Evolutionary conservation across 768 basidiomycete species (phyloP).

Genomic region (Termitomyces sp.): DNA sequence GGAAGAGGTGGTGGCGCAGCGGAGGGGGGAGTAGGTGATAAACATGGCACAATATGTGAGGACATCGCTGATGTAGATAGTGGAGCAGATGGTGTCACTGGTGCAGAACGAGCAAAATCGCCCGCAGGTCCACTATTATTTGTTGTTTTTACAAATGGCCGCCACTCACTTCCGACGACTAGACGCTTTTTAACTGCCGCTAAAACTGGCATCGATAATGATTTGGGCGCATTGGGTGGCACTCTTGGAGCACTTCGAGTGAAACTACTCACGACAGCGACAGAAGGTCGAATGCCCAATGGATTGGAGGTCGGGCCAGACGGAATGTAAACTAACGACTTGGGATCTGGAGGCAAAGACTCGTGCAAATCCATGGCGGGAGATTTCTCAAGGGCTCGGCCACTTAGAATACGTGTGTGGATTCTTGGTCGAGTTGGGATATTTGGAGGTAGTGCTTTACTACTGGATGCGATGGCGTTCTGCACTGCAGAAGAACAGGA

Average conservation of each 20-base stretch:
- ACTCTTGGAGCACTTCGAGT: neutral
- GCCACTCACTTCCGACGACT: conserved; percentile 46
- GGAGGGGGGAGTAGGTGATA: conserved; percentile 20
- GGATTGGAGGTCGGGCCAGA: conserved; percentile 45
- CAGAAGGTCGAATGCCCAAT: conserved; percentile 48
- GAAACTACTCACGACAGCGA: neutral
- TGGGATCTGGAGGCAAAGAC: conserved; percentile 31
- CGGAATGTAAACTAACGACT: conserved; percentile 33
- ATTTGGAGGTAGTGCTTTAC: conserved; percentile 21
- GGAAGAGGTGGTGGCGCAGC: conserved; percentile 15
- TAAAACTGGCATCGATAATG: conserved; percentile 9
- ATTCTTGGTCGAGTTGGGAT: conserved; percentile 2
- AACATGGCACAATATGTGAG: conserved; percentile 18
- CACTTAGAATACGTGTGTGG: conserved; percentile 9
- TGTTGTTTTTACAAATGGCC: conserved; percentile 31
- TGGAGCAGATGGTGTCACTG: conserved; percentile 12
- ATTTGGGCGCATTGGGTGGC: conserved; percentile 18
- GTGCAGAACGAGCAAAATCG: conserved; percentile 11
- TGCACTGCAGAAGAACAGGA: neutral
- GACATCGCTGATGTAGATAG: conserved; percentile 11
- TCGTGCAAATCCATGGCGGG: neutral
- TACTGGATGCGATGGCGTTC: conserved; percentile 33
- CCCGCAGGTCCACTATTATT: conserved; percentile 11
- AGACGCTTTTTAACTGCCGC: conserved; percentile 32
- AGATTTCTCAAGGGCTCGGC: conserved; percentile 18